Evolutionary conservation across 1,139 yeast genomes (phyloP).

Genomic region (Geotrichum restrictum): DNA sequence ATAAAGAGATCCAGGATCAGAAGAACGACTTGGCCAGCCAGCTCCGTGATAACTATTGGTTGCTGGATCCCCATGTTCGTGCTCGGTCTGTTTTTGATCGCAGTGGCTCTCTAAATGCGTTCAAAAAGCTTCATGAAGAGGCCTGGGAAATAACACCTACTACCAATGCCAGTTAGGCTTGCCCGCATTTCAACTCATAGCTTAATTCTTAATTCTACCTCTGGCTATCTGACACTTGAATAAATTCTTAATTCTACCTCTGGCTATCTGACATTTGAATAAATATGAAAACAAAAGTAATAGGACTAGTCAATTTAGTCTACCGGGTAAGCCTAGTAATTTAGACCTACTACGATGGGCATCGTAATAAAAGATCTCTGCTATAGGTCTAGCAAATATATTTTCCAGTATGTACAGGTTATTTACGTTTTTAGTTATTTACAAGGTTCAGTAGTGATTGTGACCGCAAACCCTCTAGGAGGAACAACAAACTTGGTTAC

Average conservation of each 20-base stretch:
- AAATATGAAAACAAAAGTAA: no score
- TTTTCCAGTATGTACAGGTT: no score
- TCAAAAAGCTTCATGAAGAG: slow-evolving; percentile 1
- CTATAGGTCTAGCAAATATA: no score
- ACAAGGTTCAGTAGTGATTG: slow-evolving; percentile 24
- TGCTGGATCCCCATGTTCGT: slow-evolving; percentile 68
- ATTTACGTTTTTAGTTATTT: no score
- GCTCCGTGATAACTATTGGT: slow-evolving; percentile 54
- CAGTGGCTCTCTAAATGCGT: slow-evolving; percentile 41
- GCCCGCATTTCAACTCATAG: not conserved
- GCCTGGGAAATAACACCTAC: slow-evolving; percentile 5
- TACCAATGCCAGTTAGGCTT: not conserved
- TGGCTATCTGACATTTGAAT: not conserved
- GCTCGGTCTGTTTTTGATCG: slow-evolving; percentile 66
- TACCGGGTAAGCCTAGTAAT: no score
- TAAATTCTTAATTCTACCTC: not conserved
- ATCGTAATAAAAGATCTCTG: no score
- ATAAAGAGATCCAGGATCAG: slow-evolving; percentile 44
- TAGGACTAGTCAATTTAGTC: no score
- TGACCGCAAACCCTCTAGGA: slow-evolving; percentile 26
- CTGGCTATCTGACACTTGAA: not conserved
- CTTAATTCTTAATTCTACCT: not conserved
- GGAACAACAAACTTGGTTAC: slow-evolving; percentile 28
- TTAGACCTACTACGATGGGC: no score
- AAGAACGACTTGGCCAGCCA: slow-evolving; percentile 50